These are phyloP conservation scores for Galium porrigens DNA, from an alignment of 305 asterid species.

Conservation along the genomic window DNA sequence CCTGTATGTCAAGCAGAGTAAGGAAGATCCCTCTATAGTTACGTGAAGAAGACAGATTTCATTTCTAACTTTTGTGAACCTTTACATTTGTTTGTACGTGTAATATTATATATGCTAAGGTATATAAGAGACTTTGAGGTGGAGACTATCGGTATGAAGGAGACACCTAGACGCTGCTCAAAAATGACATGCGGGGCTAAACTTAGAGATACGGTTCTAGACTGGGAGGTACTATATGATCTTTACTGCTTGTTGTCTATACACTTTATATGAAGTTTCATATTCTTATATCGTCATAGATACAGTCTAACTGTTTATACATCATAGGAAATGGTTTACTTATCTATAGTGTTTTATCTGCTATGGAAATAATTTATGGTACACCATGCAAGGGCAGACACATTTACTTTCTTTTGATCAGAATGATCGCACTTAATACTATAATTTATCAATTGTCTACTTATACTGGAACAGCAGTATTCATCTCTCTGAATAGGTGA, in stretches of 20 bases:
- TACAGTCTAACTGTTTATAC: not conserved
- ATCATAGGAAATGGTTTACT: not conserved
- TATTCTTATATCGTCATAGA: not conserved
- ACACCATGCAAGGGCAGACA: not conserved
- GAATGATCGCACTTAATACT: not conserved
- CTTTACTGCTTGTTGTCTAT: not conserved
- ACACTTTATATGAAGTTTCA: not conserved
- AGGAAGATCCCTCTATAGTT: conserved; percentile 24
- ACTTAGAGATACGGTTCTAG: conserved; percentile 88
- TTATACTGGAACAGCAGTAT: not conserved
- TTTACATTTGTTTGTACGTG: not conserved
- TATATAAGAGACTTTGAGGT: conserved; percentile 80
- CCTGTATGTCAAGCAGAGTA: conserved; percentile 80
- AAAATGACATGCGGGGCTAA: conserved; percentile 49
- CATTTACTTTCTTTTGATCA: not conserved
- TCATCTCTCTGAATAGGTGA: not conserved
- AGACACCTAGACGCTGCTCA: conserved; percentile 66
- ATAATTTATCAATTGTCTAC: not conserved
- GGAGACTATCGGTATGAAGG: conserved; percentile 83
- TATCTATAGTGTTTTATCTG: not conserved
- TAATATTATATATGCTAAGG: conserved; percentile 30
- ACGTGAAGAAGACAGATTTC: not conserved
- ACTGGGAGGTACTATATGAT: conserved; percentile 66
- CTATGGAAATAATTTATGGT: not conserved
- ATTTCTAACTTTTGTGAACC: not conserved